Conservation (phyloP, 2,329 filamentous ascomycete genomes). For the Alternaria dauci region DNA sequence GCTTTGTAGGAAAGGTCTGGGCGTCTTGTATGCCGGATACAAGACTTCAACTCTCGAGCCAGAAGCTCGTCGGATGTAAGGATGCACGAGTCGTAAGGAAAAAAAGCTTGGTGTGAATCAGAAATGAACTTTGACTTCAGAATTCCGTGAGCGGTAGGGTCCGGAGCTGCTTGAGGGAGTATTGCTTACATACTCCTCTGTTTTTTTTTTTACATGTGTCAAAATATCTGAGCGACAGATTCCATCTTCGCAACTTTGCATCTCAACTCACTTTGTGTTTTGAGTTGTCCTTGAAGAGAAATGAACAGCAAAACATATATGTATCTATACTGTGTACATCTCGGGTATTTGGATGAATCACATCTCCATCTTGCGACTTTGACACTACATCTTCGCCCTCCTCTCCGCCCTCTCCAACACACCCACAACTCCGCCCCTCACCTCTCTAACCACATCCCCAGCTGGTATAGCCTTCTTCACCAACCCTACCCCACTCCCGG, state of each 20-base stretch:
- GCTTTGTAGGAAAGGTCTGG: not conserved
- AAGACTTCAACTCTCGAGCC: not conserved
- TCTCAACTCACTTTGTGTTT: not conserved
- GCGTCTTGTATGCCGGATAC: not conserved
- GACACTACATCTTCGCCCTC: not conserved
- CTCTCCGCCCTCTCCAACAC: not conserved
- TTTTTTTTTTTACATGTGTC: not conserved
- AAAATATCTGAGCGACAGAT: not conserved
- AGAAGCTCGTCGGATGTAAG: not conserved
- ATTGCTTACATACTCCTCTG: not conserved
- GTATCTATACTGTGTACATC: conserved; percentile 2
- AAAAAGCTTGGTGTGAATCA: not conserved
- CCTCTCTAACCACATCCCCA: conserved; percentile 61
- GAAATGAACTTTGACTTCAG: not conserved
- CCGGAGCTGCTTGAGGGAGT: not conserved
- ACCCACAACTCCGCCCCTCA: conserved; percentile 49
- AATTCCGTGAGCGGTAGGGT: not conserved
- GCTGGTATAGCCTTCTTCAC: conserved; percentile 61
- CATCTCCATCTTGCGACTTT: not conserved
- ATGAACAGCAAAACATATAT: not conserved
- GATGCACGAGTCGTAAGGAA: not conserved
- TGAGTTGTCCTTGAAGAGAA: not conserved
- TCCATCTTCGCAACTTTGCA: not conserved
- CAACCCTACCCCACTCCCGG: conserved; percentile 68
- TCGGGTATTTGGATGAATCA: not conserved